Evolutionary conservation across 306 rosid genomes (phyloP).

Genomic region (Lathyrus tuberosus): DNA sequence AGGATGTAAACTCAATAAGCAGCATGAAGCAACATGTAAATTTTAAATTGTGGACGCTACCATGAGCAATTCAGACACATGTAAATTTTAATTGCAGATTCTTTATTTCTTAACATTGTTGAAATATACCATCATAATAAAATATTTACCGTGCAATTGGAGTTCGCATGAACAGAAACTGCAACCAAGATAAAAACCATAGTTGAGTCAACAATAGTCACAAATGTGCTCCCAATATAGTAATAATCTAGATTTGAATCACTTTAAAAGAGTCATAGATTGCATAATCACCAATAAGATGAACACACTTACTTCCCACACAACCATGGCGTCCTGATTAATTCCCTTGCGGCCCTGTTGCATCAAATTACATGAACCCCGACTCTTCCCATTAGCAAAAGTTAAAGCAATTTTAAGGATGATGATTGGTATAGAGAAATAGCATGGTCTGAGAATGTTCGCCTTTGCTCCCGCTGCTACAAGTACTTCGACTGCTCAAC

Average conservation of each 20-base stretch:
- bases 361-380: conserved; percentile 78
- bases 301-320: conserved; percentile 86
- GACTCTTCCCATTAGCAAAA: conserved; percentile 80
- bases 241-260: conserved; percentile 77
- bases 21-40: too few species aligned
- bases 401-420: conserved; percentile 72
- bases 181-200: too few species aligned
- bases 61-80: too few species aligned
- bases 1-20: too few species aligned
- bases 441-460: conserved; percentile 74
- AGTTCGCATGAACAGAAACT: too few species aligned
- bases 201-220: conserved; percentile 81
- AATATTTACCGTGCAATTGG: too few species aligned
- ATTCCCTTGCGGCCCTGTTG: conserved; percentile 99
- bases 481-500: conserved; percentile 71
- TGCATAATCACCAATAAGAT: not conserved
- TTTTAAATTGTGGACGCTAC: too few species aligned
- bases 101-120: too few species aligned
- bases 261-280: not conserved
- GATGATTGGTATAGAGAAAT: conserved; percentile 62
- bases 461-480: conserved; percentile 82
- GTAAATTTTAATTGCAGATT: too few species aligned
- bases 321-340: conserved; percentile 99
- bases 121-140: too few species aligned
- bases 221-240: conserved; percentile 97